Evolutionary conservation across 176 grass and related monocot species (phyloP).

Genomic region (Miscanthus lutarioriparius): DNA sequence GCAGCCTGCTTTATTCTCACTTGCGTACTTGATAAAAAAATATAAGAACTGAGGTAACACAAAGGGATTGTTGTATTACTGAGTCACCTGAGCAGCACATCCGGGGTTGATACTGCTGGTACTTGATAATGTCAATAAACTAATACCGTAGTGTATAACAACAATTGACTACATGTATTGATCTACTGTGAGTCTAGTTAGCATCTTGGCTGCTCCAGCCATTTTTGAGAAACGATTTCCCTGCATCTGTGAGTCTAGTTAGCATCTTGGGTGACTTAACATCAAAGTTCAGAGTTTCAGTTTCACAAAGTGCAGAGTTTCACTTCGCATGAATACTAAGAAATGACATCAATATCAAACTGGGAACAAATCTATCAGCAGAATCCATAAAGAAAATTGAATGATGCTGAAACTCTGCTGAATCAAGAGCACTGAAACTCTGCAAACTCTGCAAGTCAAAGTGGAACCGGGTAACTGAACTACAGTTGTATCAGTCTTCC

Average conservation of each 20-base stretch:
- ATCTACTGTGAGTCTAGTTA: constrained; percentile 10
- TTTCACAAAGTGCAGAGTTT: not conserved
- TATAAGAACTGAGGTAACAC: not conserved
- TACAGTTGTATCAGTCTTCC: no score
- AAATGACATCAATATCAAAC: not conserved
- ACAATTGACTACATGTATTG: not conserved
- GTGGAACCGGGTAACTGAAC: no score
- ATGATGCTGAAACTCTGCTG: no score
- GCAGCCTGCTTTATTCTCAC: not conserved
- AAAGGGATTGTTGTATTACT: not conserved
- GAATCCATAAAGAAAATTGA: not conserved
- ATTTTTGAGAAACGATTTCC: constrained; percentile 76
- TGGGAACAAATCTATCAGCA: not conserved
- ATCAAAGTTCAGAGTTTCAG: constrained; percentile 7
- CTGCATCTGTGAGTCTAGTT: no score
- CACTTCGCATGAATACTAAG: no score
- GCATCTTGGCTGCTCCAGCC: constrained; percentile 42
- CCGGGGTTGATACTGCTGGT: not conserved
- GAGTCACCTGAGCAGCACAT: constrained; percentile 20
- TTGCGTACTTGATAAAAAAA: not conserved
- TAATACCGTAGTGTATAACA: not conserved
- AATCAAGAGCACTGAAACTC: no score
- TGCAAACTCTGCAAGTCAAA: no score
- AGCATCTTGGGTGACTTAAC: no score
- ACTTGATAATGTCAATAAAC: not conserved